Percentiles rank a stretch among this genome's conserved stretches.
phyloP scores from a whole-genome alignment of 2,329 filamentous ascomycete species.

The Zymoseptoria passerinii region DNA sequence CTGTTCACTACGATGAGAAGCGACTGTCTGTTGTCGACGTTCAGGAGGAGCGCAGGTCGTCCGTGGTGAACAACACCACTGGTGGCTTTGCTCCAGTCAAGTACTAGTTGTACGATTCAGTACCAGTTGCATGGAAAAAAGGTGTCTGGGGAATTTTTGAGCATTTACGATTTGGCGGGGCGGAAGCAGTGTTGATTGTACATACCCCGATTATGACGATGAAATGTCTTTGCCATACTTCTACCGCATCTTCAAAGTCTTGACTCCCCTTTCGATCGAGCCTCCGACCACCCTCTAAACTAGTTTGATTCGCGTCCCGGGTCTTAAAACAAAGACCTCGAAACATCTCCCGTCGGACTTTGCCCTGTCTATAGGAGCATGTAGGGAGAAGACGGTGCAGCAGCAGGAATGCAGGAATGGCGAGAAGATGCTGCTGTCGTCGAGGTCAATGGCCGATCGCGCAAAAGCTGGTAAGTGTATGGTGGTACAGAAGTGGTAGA shows the following conservation, averaged over 20 bases:
- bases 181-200: neutral
- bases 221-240: neutral
- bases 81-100: constrained; percentile 17
- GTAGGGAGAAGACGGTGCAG: too few species aligned
- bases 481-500: too few species aligned
- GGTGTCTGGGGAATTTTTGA: neutral
- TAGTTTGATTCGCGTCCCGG: too few species aligned
- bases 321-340: too few species aligned
- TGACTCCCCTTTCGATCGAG: neutral
- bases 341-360: too few species aligned
- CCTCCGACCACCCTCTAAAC: neutral
- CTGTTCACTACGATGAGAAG: constrained; percentile 30
- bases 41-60: constrained; percentile 21
- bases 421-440: too few species aligned
- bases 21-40: constrained; percentile 21
- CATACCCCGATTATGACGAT: neutral
- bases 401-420: too few species aligned
- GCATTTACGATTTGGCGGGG: neutral
- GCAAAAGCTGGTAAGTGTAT: too few species aligned
- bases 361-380: too few species aligned
- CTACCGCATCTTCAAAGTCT: neutral
- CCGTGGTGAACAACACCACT: constrained; percentile 23
- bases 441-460: too few species aligned
- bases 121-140: neutral
- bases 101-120: neutral